A percentile compares a stretch with the other conserved stretches of the same genome.
Conservation (phyloP, 345 rosid species). For the Lagerstroemia speciosa region DNA sequence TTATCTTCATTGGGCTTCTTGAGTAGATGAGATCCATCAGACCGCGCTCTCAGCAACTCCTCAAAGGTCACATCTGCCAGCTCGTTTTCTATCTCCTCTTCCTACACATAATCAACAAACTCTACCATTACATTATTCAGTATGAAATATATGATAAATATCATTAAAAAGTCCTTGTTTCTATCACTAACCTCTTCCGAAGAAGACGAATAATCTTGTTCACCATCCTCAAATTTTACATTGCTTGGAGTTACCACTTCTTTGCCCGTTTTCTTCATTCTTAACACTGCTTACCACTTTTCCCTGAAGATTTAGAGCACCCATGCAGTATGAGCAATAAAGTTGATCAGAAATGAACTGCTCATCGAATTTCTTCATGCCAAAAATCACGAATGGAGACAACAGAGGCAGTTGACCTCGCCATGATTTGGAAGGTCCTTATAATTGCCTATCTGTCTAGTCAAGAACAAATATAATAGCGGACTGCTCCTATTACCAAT, state of each 20-base stretch:
- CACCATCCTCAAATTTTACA: constrained; percentile 21
- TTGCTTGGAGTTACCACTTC: constrained; percentile 18
- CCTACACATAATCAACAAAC: constrained; percentile 20
- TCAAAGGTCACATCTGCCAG: constrained; percentile 66
- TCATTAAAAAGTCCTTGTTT: background rate
- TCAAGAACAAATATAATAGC: too few relatives aligned
- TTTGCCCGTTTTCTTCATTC: constrained; percentile 21
- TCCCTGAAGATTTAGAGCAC: background rate
- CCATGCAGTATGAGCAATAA: background rate
- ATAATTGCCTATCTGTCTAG: too few relatives aligned
- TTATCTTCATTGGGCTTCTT: constrained; percentile 28
- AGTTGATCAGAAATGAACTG: too few relatives aligned
- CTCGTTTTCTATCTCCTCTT: constrained; percentile 54
- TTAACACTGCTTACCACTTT: background rate
- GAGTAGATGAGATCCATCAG: constrained; percentile 54
- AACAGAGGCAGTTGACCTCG: too few relatives aligned
- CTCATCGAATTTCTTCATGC: too few relatives aligned
- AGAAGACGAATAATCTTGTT: constrained; percentile 23
- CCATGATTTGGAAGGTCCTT: too few relatives aligned
- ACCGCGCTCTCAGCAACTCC: constrained; percentile 60
- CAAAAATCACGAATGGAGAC: too few relatives aligned
- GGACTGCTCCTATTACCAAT: too few relatives aligned
- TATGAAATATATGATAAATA: background rate
- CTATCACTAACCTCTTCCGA: constrained; percentile 23
- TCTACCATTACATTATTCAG: background rate